A percentile compares a stretch with the other conserved stretches of the same genome.
Evolutionary conservation across 2,329 filamentous ascomycete species (phyloP).

Genomic region (Calonectria hongkongensis): DNA sequence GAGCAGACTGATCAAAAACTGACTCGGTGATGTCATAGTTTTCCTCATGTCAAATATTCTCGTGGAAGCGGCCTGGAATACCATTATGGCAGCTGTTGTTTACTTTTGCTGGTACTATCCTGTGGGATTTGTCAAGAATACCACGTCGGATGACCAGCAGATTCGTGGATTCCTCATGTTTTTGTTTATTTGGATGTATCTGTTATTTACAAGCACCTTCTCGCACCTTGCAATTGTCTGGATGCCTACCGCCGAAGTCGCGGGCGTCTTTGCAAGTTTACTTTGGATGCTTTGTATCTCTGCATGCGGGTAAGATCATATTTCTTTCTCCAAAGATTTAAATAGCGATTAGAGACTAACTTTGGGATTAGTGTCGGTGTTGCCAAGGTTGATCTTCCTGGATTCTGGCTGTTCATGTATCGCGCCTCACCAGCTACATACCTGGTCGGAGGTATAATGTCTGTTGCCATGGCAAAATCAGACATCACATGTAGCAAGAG

Average conservation of each 20-base stretch:
- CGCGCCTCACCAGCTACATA: conserved; percentile 83
- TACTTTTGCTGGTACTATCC: conserved; percentile 81
- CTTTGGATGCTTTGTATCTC: conserved; percentile 76
- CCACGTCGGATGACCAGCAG: conserved; percentile 63
- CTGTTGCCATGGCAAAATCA: conserved; percentile 76
- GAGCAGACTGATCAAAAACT: neutral
- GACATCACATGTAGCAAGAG: conserved; percentile 75
- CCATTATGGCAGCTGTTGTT: conserved; percentile 73
- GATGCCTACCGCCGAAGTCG: conserved; percentile 70
- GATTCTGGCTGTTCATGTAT: conserved; percentile 86
- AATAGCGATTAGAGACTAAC: conserved; percentile 11
- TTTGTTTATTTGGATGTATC: conserved; percentile 76
- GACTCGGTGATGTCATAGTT: neutral
- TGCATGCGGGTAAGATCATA: conserved; percentile 68
- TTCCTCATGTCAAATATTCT: conserved; percentile 76
- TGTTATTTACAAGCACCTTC: conserved; percentile 79
- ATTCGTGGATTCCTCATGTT: conserved; percentile 76
- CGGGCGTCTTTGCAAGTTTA: conserved; percentile 77
- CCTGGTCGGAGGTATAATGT: conserved; percentile 78
- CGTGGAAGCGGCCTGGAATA: conserved; percentile 80
- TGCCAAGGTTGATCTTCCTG: conserved; percentile 73
- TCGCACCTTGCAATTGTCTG: conserved; percentile 77
- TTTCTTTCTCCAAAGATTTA: too few relatives aligned
- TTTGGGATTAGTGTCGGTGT: conserved; percentile 71
- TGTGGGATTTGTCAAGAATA: conserved; percentile 76